Percentiles rank a stretch among this genome's conserved stretches.
Conservation (phyloP, 2,329 filamentous ascomycete species). For the Pseudocercospora crystallina region DNA sequence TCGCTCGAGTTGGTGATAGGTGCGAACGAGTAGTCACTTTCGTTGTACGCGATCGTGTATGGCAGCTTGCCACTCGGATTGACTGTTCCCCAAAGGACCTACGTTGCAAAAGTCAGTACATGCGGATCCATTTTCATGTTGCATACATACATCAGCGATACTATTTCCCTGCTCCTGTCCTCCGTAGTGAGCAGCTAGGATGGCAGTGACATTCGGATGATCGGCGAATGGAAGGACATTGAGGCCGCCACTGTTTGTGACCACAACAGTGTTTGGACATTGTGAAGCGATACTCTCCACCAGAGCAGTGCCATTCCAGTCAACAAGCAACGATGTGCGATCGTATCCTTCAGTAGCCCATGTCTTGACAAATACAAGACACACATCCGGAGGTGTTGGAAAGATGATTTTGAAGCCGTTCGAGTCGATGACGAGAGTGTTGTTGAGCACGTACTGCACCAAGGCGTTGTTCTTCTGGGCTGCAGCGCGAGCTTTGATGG, state of each 20-base stretch:
- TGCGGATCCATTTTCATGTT: not conserved
- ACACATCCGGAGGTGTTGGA: slow-evolving; percentile 48
- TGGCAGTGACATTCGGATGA: slow-evolving; percentile 64
- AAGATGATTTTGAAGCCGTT: slow-evolving; percentile 40
- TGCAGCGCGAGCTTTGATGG: slow-evolving; percentile 36
- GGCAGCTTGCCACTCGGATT: slow-evolving; percentile 79
- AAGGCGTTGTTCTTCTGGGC: slow-evolving; percentile 35
- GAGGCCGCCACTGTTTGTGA: slow-evolving; percentile 61
- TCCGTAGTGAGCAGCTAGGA: slow-evolving; percentile 77
- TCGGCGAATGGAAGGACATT: slow-evolving; percentile 44
- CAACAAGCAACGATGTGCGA: slow-evolving; percentile 40
- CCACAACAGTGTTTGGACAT: slow-evolving; percentile 63
- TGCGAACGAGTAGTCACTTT: slow-evolving; percentile 40
- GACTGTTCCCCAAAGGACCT: slow-evolving; percentile 56
- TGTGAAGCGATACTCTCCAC: slow-evolving; percentile 49
- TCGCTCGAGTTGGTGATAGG: slow-evolving; percentile 39
- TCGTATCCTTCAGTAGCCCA: slow-evolving; percentile 50
- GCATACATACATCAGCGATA: slow-evolving; percentile 56
- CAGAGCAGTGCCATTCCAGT: slow-evolving; percentile 44
- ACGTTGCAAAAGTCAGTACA: slow-evolving; percentile 6
- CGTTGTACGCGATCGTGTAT: slow-evolving; percentile 75
- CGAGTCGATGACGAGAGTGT: slow-evolving; percentile 35
- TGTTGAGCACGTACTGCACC: slow-evolving; percentile 49
- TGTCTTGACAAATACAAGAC: slow-evolving; percentile 61
- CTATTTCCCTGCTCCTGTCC: slow-evolving; percentile 85